phyloP scores from a whole-genome alignment of 495 filamentous ascomycete genomes.

The Mycothermus thermophilus region DNA sequence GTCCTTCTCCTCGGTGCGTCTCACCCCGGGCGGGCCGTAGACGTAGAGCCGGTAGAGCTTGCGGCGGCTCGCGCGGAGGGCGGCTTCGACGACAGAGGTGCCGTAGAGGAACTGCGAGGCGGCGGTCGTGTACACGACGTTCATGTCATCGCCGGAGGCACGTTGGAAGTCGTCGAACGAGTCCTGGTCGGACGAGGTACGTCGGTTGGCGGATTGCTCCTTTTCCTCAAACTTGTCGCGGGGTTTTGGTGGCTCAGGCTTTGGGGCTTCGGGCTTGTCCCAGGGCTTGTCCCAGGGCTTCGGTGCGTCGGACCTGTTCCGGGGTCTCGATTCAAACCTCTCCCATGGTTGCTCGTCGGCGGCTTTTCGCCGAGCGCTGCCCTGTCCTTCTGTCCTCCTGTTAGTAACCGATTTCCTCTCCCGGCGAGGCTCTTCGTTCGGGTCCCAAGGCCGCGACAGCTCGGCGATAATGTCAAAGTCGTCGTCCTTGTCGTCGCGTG shows the following conservation, averaged over 20 bases:
- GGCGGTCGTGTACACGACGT: constrained; percentile 67
- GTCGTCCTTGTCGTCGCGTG: neutral
- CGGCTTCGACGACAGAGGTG: constrained; percentile 64
- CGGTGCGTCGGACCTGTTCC: neutral
- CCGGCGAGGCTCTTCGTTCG: neutral
- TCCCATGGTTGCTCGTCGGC: too few species aligned
- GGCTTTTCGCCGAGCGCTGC: too few species aligned
- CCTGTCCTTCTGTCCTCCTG: too few species aligned
- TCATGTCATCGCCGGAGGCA: constrained; percentile 14
- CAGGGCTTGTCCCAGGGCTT: neutral
- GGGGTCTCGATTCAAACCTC: neutral
- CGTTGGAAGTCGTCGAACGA: neutral
- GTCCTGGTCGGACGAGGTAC: too few species aligned
- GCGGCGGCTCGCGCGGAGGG: constrained; percentile 51
- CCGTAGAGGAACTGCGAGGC: constrained; percentile 90
- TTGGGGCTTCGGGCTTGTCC: neutral
- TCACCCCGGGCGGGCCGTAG: constrained; percentile 35
- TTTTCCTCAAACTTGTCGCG: neutral
- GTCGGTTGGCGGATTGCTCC: too few species aligned
- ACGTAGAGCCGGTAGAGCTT: constrained; percentile 77
- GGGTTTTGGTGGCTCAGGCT: too few species aligned
- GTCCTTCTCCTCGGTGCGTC: too few species aligned
- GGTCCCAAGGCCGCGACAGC: neutral
- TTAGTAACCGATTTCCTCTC: neutral
- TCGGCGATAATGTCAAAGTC: constrained; percentile 1